Conservation (phyloP, 129 eudicot species). For the Flaveria brownii region DNA sequence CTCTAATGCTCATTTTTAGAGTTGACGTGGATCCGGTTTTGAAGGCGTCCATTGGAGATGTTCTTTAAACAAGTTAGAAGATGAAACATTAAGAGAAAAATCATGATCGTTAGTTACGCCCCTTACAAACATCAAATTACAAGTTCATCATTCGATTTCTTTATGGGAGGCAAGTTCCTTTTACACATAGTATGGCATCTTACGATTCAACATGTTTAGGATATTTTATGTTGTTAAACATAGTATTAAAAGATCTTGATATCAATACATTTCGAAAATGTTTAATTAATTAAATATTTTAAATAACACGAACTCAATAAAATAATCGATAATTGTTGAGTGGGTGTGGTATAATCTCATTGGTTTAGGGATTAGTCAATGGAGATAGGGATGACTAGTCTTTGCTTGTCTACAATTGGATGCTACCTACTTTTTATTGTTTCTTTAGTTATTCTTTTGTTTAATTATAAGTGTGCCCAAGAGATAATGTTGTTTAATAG, state of each 20-base stretch:
- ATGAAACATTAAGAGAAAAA: too few relatives aligned
- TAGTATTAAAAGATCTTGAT: neutral
- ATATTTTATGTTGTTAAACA: too few relatives aligned
- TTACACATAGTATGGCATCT: too few relatives aligned
- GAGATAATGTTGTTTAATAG: slow-evolving; percentile 36
- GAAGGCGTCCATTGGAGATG: too few relatives aligned
- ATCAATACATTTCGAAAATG: neutral
- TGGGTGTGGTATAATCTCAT: slow-evolving; percentile 37
- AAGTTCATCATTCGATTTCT: too few relatives aligned
- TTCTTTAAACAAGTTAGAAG: too few relatives aligned
- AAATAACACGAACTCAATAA: neutral
- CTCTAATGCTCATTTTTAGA: too few relatives aligned
- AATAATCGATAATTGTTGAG: slow-evolving; percentile 15
- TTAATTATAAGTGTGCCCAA: slow-evolving; percentile 13
- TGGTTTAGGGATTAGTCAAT: slow-evolving; percentile 27
- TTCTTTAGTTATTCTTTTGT: neutral
- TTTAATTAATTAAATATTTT: neutral
- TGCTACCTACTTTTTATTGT: slow-evolving; percentile 34
- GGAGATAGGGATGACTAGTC: slow-evolving; percentile 21
- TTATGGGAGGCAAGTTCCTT: too few relatives aligned
- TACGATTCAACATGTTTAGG: too few relatives aligned
- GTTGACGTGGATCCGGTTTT: too few relatives aligned
- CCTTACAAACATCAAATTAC: too few relatives aligned
- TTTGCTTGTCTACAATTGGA: slow-evolving; percentile 35
- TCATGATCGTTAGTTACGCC: too few relatives aligned